Conservation (phyloP, 2,329 filamentous ascomycete genomes). For the Trichoderma atrobrunneum region DNA sequence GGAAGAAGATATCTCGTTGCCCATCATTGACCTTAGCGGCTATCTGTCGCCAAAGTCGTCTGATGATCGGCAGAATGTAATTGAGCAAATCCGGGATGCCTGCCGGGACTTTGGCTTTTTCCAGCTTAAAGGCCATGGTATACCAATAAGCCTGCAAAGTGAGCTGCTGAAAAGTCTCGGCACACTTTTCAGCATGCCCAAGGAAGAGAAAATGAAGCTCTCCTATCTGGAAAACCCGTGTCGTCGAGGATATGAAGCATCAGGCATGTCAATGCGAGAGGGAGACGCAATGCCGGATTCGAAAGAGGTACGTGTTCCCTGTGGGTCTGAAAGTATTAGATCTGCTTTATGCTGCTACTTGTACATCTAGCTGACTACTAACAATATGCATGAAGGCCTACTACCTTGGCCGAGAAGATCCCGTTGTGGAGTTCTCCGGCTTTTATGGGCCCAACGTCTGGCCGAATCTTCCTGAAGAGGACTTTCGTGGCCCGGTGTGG, state of each 20-base stretch:
- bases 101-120: constrained; percentile 32
- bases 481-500: constrained; percentile 30
- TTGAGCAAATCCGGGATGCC: constrained; percentile 26
- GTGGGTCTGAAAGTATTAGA: neutral
- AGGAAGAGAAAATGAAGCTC: constrained; percentile 29
- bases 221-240: constrained; percentile 26
- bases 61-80: constrained; percentile 7
- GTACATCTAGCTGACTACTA: too few species aligned
- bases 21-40: constrained; percentile 13
- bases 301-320: constrained; percentile 21
- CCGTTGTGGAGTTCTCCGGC: constrained; percentile 24
- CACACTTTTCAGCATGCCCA: constrained; percentile 27
- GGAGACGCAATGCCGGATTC: constrained; percentile 30
- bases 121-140: constrained; percentile 32
- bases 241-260: constrained; percentile 29
- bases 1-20: neutral
- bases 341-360: too few species aligned
- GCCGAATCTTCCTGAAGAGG: constrained; percentile 29
- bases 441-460: constrained; percentile 33
- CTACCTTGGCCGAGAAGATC: constrained; percentile 27
- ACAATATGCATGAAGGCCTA: constrained; percentile 16
- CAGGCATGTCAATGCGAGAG: constrained; percentile 28
- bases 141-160: constrained; percentile 25
- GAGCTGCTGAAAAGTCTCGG: constrained; percentile 22
- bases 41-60: constrained; percentile 11